Evolutionary conservation across 495 filamentous ascomycete species (phyloP).

Genomic region (Hyaloscypha finlandica): DNA sequence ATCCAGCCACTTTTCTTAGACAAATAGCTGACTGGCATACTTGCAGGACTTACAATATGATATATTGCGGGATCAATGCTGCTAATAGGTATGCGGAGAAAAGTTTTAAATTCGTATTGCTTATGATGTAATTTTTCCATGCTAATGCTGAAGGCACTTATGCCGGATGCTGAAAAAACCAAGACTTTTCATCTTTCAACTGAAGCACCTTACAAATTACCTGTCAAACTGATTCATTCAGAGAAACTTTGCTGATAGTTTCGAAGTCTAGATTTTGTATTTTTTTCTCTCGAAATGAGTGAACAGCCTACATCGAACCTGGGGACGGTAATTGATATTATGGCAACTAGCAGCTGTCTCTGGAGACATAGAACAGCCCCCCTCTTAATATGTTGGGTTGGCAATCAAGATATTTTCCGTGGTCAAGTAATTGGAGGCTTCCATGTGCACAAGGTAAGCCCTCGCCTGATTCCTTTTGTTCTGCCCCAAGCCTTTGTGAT

Average conservation of each 20-base stretch:
- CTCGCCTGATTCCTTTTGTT: too few relatives aligned
- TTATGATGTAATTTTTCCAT: conserved; percentile 37
- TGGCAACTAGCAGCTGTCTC: too few relatives aligned
- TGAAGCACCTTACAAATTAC: conserved; percentile 26
- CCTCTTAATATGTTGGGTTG: too few relatives aligned
- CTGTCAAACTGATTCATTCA: not conserved
- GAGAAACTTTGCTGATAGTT: not conserved
- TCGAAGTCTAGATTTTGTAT: not conserved
- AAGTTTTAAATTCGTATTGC: conserved; percentile 12
- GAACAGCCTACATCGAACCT: too few relatives aligned
- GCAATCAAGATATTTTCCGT: too few relatives aligned
- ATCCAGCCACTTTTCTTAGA: not conserved
- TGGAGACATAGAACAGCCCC: too few relatives aligned
- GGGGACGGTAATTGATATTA: not conserved
- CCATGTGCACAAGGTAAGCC: too few relatives aligned
- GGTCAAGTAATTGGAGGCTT: too few relatives aligned
- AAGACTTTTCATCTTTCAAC: conserved; percentile 41
- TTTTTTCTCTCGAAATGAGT: not conserved
- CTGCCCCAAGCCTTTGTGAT: conserved; percentile 43
- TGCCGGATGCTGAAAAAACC: conserved; percentile 32
- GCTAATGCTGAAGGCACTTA: conserved; percentile 35
- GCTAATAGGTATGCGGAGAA: not conserved
- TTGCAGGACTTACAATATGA: not conserved
- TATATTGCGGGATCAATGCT: not conserved
- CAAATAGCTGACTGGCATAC: conserved; percentile 5